Percentiles rank a stretch among this genome's conserved stretches.
phyloP scores from a whole-genome alignment of 2,329 filamentous ascomycete genomes.

The Fusarium sp. region DNA sequence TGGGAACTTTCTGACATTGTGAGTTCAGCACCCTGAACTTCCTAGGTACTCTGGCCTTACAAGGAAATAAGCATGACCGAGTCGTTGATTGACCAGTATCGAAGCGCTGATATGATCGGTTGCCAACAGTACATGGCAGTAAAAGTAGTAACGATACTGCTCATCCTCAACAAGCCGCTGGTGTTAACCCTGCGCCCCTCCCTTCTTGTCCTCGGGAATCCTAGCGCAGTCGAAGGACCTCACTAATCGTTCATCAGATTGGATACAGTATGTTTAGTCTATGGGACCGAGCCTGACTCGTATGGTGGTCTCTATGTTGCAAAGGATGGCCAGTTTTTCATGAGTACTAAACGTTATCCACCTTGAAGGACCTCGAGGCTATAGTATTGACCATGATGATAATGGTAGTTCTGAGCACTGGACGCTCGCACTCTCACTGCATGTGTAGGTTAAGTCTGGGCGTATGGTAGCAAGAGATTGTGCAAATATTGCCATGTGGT shows the following conservation, averaged over 20 bases:
- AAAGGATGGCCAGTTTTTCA: background rate
- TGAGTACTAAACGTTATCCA: background rate
- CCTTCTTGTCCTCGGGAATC: background rate
- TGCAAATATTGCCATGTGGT: background rate
- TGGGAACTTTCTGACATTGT: background rate
- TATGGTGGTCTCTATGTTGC: background rate
- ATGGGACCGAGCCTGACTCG: background rate
- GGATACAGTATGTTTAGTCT: background rate
- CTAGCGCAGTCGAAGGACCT: background rate
- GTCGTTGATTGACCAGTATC: background rate
- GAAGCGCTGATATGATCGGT: background rate
- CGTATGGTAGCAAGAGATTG: background rate
- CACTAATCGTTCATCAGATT: background rate
- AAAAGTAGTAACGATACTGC: background rate
- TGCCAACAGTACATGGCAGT: background rate
- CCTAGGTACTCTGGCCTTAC: background rate
- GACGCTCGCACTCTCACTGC: background rate
- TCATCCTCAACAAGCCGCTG: slow-evolving; percentile 12
- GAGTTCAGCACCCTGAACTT: background rate
- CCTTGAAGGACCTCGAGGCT: background rate
- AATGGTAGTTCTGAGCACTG: background rate
- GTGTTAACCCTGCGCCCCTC: slow-evolving; percentile 7
- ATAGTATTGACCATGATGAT: background rate
- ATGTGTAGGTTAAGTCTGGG: background rate
- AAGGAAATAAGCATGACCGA: background rate